Evolutionary conservation across 2,329 filamentous ascomycete genomes (phyloP).

Genomic region (Cadophora gregata): DNA sequence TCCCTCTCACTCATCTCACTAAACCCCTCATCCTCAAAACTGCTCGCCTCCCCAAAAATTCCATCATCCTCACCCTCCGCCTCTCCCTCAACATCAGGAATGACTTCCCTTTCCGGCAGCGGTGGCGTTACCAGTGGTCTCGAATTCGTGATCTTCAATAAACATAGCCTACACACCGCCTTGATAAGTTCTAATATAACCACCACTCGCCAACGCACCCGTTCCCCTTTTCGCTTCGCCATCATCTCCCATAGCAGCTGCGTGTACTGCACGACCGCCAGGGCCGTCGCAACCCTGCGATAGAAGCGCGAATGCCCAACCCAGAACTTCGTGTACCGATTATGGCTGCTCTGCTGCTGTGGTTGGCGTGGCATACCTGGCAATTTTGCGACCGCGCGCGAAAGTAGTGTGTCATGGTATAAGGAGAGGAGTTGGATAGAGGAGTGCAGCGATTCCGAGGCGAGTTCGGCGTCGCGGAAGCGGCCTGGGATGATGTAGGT

Average conservation of each 20-base stretch:
- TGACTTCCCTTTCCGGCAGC: conserved; percentile 82
- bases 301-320: conserved; percentile 71
- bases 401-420: conserved; percentile 89
- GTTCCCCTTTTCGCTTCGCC: conserved; percentile 82
- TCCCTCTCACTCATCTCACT: conserved; percentile 42
- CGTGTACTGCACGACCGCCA: conserved; percentile 93
- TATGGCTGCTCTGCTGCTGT: conserved; percentile 58
- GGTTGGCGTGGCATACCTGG: conserved; percentile 52
- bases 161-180: conserved; percentile 79
- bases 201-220: conserved; percentile 86
- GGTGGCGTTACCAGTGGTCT: conserved; percentile 83
- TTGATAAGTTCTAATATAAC: conserved; percentile 86
- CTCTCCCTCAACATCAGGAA: conserved; percentile 60
- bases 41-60: neutral
- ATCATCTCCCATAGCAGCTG: conserved; percentile 98
- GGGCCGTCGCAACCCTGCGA: conserved; percentile 76
- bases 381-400: conserved; percentile 65
- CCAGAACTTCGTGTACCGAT: conserved; percentile 73
- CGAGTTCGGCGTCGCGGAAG: conserved; percentile 91
- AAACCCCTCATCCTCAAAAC: conserved; percentile 48
- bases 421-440: conserved; percentile 88
- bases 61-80: conserved; percentile 53
- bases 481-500: conserved; percentile 96
- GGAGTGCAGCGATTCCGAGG: conserved; percentile 90
- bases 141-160: conserved; percentile 83